Evolutionary conservation across 2,329 filamentous ascomycete species (phyloP).

Genomic region (Podosphaera xanthii): DNA sequence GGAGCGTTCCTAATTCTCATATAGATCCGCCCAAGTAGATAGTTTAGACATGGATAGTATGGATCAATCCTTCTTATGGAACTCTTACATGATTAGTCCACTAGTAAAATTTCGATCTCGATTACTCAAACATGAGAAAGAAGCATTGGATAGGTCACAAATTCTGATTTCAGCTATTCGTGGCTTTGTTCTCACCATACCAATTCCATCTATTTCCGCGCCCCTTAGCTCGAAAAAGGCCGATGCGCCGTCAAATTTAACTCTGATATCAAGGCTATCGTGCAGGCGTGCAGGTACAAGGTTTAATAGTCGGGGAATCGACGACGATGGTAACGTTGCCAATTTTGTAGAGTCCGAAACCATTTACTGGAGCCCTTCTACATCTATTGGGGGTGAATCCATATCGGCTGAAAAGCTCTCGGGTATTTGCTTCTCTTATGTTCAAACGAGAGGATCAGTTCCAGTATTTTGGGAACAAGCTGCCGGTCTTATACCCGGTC

Average conservation of each 20-base stretch:
- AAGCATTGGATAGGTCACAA: conserved; percentile 61
- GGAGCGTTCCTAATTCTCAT: conserved; percentile 5
- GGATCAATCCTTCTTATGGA: conserved; percentile 87
- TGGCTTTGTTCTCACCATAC: conserved; percentile 73
- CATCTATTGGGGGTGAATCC: conserved; percentile 13
- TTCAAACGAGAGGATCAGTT: conserved; percentile 76
- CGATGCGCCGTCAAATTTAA: conserved; percentile 63
- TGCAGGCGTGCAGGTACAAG: conserved; percentile 79
- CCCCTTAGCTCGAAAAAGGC: conserved; percentile 42
- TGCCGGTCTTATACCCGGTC: conserved; percentile 65
- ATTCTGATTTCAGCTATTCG: conserved; percentile 86
- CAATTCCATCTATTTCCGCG: conserved; percentile 54
- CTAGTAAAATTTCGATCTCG: conserved; percentile 73
- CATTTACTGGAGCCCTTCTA: conserved; percentile 56
- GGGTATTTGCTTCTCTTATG: conserved; percentile 71
- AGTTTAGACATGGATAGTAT: conserved; percentile 82
- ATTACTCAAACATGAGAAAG: conserved; percentile 50
- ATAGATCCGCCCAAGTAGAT: conserved; percentile 47
- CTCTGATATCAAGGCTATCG: conserved; percentile 75
- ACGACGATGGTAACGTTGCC: conserved; percentile 90
- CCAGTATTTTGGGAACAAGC: conserved; percentile 95
- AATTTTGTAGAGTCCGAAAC: conserved; percentile 99
- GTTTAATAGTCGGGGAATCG: conserved; percentile 92
- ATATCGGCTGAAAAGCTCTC: conserved; percentile 9
- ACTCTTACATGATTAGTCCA: conserved; percentile 93